Conservation (phyloP, 495 filamentous ascomycete species). For the Penicillium tannophilum region DNA sequence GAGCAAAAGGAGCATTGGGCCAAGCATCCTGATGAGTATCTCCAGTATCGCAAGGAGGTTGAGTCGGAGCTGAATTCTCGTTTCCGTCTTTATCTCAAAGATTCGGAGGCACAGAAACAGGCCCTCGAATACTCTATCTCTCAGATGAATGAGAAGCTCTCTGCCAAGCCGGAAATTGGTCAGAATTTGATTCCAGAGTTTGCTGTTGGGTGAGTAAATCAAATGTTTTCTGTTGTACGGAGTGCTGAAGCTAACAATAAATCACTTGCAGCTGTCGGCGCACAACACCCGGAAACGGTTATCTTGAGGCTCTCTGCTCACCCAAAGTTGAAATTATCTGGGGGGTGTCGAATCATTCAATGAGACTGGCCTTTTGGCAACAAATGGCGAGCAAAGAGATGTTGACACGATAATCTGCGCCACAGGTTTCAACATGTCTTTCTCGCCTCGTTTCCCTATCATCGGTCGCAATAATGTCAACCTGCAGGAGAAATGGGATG, state of each 20-base stretch:
- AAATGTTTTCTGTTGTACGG: no score
- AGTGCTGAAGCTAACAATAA: no score
- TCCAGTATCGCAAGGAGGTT: not conserved
- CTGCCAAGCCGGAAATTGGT: not conserved
- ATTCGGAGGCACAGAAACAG: not conserved
- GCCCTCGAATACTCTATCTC: not conserved
- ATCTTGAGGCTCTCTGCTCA: not conserved
- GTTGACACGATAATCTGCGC: constrained; percentile 52
- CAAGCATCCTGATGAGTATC: not conserved
- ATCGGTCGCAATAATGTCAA: constrained; percentile 21
- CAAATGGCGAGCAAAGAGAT: not conserved
- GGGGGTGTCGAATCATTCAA: not conserved
- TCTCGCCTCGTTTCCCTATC: constrained; percentile 35
- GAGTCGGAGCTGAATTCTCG: not conserved
- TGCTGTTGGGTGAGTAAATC: not conserved
- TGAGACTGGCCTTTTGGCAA: not conserved
- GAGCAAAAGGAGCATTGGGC: not conserved
- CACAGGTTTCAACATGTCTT: constrained; percentile 50
- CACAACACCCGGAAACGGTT: not conserved
- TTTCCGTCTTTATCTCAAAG: not conserved
- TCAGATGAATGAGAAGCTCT: not conserved
- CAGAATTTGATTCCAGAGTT: not conserved
- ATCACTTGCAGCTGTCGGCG: no score
- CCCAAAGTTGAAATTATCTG: not conserved
- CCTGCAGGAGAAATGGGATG: no score